phyloP scores from a whole-genome alignment of 768 basidiomycete genomes.

The Phanerodontia chrysosporium region DNA sequence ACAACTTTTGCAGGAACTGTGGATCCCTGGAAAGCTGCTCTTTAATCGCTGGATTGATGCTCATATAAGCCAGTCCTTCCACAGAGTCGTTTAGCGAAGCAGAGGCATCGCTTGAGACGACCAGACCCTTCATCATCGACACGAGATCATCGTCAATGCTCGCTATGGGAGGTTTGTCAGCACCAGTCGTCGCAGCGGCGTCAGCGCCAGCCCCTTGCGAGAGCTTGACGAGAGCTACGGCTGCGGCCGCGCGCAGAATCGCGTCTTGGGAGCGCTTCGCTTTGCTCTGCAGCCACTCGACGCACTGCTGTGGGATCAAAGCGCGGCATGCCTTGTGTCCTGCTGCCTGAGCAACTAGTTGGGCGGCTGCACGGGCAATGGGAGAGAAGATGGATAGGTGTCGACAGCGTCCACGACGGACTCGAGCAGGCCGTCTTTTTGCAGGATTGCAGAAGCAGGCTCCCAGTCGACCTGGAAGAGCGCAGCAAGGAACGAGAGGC shows the following conservation, averaged over 20 bases:
- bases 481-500: constrained; percentile 67
- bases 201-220: constrained; percentile 53
- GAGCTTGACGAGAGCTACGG: constrained; percentile 77
- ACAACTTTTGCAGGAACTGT: constrained; percentile 52
- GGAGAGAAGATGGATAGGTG: constrained; percentile 45
- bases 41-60: constrained; percentile 57
- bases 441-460: constrained; percentile 61
- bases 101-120: constrained; percentile 37
- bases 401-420: constrained; percentile 69
- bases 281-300: constrained; percentile 65
- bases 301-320: constrained; percentile 49
- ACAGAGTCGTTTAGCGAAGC: constrained; percentile 58
- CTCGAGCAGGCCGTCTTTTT: constrained; percentile 57
- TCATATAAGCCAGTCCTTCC: constrained; percentile 86
- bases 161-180: constrained; percentile 10
- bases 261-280: constrained; percentile 43
- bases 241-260: constrained; percentile 54
- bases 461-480: constrained; percentile 81
- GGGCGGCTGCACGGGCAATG: constrained; percentile 60
- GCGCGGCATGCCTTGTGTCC: constrained; percentile 71
- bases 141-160: constrained; percentile 44
- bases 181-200: constrained; percentile 28
- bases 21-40: constrained; percentile 52
- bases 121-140: constrained; percentile 51
- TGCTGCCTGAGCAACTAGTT: constrained; percentile 70